A percentile compares a stretch with the other conserved stretches of the same genome.
These are phyloP conservation scores for Lanmaoa rubissima DNA, from an alignment of 768 basidiomycete species.

Conservation along the genomic window DNA sequence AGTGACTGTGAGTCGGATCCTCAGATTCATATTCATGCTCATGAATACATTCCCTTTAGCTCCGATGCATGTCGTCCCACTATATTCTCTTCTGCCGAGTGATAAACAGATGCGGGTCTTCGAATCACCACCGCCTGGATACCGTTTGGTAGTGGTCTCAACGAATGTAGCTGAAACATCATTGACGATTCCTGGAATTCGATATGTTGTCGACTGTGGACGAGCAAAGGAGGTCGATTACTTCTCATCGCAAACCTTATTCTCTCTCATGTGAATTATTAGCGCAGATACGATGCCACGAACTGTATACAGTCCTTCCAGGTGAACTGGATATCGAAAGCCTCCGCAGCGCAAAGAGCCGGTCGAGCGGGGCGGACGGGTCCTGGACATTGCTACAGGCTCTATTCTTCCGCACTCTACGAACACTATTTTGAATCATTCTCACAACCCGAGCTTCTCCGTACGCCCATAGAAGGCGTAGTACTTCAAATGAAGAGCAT, in stretches of 20 bases:
- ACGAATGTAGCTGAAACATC: conserved; percentile 98
- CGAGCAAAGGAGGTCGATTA: conserved; percentile 82
- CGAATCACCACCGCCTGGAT: conserved; percentile 71
- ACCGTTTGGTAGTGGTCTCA: conserved; percentile 88
- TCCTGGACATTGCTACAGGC: conserved; percentile 96
- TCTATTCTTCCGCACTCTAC: conserved; percentile 93
- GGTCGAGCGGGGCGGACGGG: conserved; percentile 98
- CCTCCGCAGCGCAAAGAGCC: conserved; percentile 89
- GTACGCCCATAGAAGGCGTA: conserved; percentile 95
- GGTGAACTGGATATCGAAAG: conserved; percentile 92
- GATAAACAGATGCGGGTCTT: conserved; percentile 97
- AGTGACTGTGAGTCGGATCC: conserved; percentile 52
- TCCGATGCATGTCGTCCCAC: conserved; percentile 91
- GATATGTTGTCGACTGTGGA: conserved; percentile 97
- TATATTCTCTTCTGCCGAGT: conserved; percentile 89
- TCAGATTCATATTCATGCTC: conserved; percentile 3
- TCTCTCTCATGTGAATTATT: neutral
- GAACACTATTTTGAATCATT: conserved; percentile 91
- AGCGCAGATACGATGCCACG: conserved; percentile 80
- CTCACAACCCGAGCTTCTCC: conserved; percentile 86
- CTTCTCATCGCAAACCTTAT: neutral
- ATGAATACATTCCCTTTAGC: conserved; percentile 41
- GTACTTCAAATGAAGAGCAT: conserved; percentile 99
- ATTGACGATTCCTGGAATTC: conserved; percentile 93
- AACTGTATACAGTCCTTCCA: conserved; percentile 91